A percentile compares a stretch with the other conserved stretches of the same genome.
phyloP scores from a whole-genome alignment of 2,329 filamentous ascomycete species.

The Epichloe brachyelytri region DNA sequence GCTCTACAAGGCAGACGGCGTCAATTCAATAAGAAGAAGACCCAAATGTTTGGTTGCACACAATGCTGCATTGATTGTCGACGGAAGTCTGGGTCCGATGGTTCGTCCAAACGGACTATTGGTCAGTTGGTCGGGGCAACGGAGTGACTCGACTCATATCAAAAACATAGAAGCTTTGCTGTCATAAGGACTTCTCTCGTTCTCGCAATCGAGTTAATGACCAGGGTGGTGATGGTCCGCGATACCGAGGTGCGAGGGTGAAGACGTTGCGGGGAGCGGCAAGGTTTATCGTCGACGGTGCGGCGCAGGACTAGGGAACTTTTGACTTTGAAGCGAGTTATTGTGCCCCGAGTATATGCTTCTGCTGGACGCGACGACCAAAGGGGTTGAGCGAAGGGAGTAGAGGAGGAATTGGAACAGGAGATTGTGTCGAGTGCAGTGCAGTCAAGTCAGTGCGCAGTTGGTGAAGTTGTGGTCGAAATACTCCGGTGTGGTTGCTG shows the following conservation, averaged over 20 bases:
- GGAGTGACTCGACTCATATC: not conserved
- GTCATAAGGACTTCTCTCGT: not conserved
- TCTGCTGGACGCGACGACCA: not conserved
- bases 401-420: not conserved
- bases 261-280: not conserved
- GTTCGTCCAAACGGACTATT: not conserved
- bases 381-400: not conserved
- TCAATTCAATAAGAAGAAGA: not conserved
- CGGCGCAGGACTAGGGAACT: not conserved
- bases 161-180: not conserved
- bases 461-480: not conserved
- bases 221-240: too few relatives aligned
- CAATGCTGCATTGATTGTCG: not conserved
- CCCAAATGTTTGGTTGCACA: not conserved
- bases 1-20: slow-evolving; percentile 1
- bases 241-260: not conserved
- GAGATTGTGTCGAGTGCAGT: not conserved
- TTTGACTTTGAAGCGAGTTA: not conserved
- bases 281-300: not conserved
- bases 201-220: not conserved
- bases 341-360: not conserved
- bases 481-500: not conserved
- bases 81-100: not conserved
- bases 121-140: not conserved
- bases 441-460: not conserved